Evolutionary conservation across 768 basidiomycete species (phyloP), one percentile per base, ranked within the genome.

Genomic region (Mrakia blollopis): DNA sequence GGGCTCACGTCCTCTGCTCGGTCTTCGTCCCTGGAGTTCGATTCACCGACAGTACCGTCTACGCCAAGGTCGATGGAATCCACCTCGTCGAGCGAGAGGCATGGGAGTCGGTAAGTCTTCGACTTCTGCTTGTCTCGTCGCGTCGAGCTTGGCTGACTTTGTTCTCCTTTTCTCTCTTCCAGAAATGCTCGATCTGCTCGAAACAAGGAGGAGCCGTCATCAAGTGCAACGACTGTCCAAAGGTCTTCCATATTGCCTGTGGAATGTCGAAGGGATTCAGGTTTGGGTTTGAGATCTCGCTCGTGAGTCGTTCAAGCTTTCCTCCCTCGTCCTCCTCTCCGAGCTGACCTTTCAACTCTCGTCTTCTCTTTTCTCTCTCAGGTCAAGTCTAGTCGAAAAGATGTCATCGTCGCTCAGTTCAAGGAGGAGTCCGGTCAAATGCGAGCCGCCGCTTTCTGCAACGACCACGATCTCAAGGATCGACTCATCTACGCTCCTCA

Each of bases 211-310:
- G 96, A 10, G 92, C 92, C 4, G 91, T 91, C 57, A 86, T 95
- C 39, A 88, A 89, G 61, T 99, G 97, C 85, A 87, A 85, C 60
- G 93, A 94, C 80, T 98, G 97, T 82, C 21, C 37, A 25, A 83
- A 85, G 23, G 89, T 91, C 79, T 94, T 90, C 82, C 97, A 99
- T 82, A 86, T 90, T 11, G 90, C 92, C 0, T 99, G 97, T 83
- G 97, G 93, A 28, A 98, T 93, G 92, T 88, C 87, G 73, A 86
- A 89, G 57, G 91, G 91, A 0, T 89, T 91, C 85, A 90, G 87
- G 79, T 94, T 98, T 80, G 94, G 93, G 39, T 97, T 99, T 83
- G 95, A 98, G 85, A 88, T 98, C 57, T 91, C 91, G 80, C 87
- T 90, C 50, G 93, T 91, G 79, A 81, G 90, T 84, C 11, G n/a